A percentile compares a stretch with the other conserved stretches of the same genome.
These are phyloP conservation scores for Coniella vitis DNA, from an alignment of 2,329 filamentous ascomycete genomes.

Conservation along the genomic window DNA sequence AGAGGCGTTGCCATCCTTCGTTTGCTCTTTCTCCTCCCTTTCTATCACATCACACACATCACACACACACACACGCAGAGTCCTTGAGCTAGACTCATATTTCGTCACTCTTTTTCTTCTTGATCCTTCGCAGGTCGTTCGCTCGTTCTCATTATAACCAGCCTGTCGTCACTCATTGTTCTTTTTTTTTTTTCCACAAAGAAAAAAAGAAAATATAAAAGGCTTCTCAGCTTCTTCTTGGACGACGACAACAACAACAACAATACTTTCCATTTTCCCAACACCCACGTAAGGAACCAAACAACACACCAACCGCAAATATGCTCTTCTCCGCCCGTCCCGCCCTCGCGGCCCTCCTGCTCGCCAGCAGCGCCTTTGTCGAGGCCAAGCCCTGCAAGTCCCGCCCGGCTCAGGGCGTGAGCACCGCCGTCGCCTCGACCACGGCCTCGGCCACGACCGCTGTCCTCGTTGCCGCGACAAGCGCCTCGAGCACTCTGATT, in stretches of 20 bases:
- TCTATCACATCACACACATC: not conserved
- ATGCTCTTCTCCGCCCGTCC: constrained; percentile 14
- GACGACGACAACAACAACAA: not conserved
- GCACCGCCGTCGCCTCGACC: not conserved
- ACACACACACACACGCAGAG: too few relatives aligned
- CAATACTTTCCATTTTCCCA: not conserved
- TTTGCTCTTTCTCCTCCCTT: not conserved
- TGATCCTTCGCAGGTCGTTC: constrained; percentile 11
- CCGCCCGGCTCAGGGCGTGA: not conserved
- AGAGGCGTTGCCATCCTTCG: too few relatives aligned
- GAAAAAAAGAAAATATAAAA: not conserved
- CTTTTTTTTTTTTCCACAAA: not conserved
- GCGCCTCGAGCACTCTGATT: too few relatives aligned
- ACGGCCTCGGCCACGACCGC: not conserved
- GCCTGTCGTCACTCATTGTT: constrained; percentile 12
- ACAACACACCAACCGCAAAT: not conserved
- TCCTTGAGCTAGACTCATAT: too few relatives aligned
- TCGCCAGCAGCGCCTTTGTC: constrained; percentile 5
- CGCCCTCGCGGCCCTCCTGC: constrained; percentile 13
- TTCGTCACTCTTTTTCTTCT: not conserved
- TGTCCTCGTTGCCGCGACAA: not conserved
- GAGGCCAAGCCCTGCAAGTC: not conserved
- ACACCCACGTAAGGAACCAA: not conserved
- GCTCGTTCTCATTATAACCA: constrained; percentile 7
- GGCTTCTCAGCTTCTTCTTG: too few relatives aligned